These are phyloP conservation scores for Candida broadrunensis DNA, from an alignment of 805 yeast species.

Conservation along the genomic window DNA sequence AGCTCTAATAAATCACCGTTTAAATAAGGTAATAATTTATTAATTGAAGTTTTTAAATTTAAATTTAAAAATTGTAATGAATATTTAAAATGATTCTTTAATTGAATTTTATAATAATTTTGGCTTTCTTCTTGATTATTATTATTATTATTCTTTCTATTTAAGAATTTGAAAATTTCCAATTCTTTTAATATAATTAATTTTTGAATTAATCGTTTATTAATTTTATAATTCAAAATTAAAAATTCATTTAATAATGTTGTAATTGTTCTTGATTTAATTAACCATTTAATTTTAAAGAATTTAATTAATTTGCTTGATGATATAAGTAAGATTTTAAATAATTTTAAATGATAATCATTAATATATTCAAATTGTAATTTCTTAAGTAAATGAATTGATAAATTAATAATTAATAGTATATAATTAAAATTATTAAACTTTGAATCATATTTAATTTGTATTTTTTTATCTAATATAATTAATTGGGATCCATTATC, in stretches of 20 bases:
- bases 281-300: constrained; percentile 17
- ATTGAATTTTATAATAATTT: constrained; percentile 2
- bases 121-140: neutral
- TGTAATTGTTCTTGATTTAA: constrained; percentile 21
- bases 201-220: constrained; percentile 32
- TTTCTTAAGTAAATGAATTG: constrained; percentile 27
- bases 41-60: constrained; percentile 25
- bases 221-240: constrained; percentile 30
- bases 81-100: constrained; percentile 18
- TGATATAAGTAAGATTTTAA: constrained; percentile 26
- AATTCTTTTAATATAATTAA: constrained; percentile 30
- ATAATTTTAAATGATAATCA: constrained; percentile 16
- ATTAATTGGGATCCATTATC: constrained; percentile 16
- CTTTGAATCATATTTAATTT: neutral
- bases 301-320: constrained; percentile 26
- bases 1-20: constrained; percentile 39
- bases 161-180: constrained; percentile 19
- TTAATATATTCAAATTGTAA: neutral
- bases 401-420: constrained; percentile 19
- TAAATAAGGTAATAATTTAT: constrained; percentile 25
- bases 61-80: constrained; percentile 25
- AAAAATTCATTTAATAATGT: constrained; percentile 26
- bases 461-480: constrained; percentile 3
- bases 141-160: constrained; percentile 4
- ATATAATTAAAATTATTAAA: constrained; percentile 10